These are phyloP conservation scores for Bolboschoenoplectus hybrid DNA, from an alignment of 202 grass and related monocot genomes.

Conservation along the genomic window DNA sequence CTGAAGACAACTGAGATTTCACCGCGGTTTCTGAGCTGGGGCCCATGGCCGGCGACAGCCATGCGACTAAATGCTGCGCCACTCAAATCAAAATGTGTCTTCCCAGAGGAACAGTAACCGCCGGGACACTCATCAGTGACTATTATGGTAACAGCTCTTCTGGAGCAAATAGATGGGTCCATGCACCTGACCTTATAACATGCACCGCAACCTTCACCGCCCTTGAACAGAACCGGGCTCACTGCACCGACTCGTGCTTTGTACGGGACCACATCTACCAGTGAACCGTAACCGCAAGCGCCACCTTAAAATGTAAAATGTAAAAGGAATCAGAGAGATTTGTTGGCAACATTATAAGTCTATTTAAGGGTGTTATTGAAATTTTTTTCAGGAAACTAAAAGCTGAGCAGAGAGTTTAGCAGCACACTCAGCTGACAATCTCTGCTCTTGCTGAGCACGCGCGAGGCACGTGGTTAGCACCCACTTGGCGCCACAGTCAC, in stretches of 20 bases:
- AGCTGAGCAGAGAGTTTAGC: conserved; percentile 21
- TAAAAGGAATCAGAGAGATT: background rate
- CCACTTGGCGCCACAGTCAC: background rate
- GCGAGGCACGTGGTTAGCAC: conserved; percentile 15
- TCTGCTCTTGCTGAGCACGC: conserved; percentile 24
- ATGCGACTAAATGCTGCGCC: conserved; percentile 88
- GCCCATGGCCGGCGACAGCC: conserved; percentile 65
- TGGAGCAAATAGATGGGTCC: conserved; percentile 77
- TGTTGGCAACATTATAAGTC: background rate
- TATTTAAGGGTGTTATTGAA: background rate
- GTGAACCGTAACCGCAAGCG: conserved; percentile 89
- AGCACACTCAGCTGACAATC: conserved; percentile 27
- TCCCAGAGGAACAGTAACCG: conserved; percentile 63
- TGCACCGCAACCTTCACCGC: conserved; percentile 87
- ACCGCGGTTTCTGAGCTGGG: conserved; percentile 73
- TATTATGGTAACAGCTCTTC: conserved; percentile 87
- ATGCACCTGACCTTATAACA: conserved; percentile 98
- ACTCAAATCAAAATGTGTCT: conserved; percentile 94
- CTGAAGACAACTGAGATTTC: conserved; percentile 64
- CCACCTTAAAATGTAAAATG: conserved; percentile 51
- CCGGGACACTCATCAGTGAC: conserved; percentile 94
- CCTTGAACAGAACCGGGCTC: conserved; percentile 91
- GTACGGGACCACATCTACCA: conserved; percentile 91
- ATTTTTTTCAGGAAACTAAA: background rate
- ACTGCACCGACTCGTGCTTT: conserved; percentile 90